Evolutionary conservation across 257 asterid genomes (phyloP).

Genomic region (Linderniella brevidens): DNA sequence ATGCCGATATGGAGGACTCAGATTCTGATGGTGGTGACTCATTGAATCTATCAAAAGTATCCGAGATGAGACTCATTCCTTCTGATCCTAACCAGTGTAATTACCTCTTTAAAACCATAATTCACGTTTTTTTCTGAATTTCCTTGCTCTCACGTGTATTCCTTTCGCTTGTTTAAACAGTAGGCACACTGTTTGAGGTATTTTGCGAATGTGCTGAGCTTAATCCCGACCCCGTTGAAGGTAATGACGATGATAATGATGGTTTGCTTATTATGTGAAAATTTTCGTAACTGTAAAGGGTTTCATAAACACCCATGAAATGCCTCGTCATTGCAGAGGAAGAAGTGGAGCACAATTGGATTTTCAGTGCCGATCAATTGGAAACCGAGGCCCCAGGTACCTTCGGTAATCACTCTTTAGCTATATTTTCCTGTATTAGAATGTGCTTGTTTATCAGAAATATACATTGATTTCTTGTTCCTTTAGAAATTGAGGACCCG

Average conservation of each 20-base stretch:
- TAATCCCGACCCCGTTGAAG: conserved; percentile 73
- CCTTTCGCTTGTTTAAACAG: conserved; percentile 24
- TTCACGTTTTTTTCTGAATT: not conserved
- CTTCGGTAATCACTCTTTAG: conserved; percentile 2
- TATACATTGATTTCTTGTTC: not conserved
- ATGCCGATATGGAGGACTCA: conserved; percentile 44
- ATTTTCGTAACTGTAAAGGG: not conserved
- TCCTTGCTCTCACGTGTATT: conserved; percentile 4
- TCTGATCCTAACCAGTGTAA: conserved; percentile 69
- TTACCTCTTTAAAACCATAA: not conserved
- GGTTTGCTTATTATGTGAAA: not conserved
- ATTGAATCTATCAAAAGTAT: conserved; percentile 44
- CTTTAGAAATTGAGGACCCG: conserved; percentile 35
- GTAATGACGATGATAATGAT: conserved; percentile 13
- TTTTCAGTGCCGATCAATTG: conserved; percentile 71
- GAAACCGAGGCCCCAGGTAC: conserved; percentile 36
- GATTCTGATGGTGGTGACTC: conserved; percentile 23
- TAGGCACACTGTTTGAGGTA: conserved; percentile 55
- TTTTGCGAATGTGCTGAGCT: conserved; percentile 98
- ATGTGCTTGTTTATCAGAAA: conserved; percentile 2
- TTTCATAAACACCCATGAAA: not conserved
- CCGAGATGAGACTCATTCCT: conserved; percentile 88
- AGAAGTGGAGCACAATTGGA: conserved; percentile 59
- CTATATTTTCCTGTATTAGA: not conserved
- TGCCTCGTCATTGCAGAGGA: conserved; percentile 23